A percentile compares a stretch with the other conserved stretches of the same genome.
Evolutionary conservation across 2,329 filamentous ascomycete genomes (phyloP).

Genomic region (Coniochaeta hoffmannii): DNA sequence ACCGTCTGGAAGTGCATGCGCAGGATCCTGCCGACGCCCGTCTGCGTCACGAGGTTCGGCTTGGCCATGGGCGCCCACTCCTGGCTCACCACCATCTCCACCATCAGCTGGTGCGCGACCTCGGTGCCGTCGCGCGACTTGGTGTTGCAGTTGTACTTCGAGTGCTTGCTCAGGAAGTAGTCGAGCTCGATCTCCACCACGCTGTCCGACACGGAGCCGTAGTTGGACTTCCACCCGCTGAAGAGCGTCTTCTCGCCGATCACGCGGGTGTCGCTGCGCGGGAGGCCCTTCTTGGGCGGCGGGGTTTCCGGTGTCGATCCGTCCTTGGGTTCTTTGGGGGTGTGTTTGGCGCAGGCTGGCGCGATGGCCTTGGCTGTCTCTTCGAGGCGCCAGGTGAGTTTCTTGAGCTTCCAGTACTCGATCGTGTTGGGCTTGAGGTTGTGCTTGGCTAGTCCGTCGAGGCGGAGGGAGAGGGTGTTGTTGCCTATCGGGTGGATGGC

Average conservation of each 20-base stretch:
- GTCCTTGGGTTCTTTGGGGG: conserved; percentile 42
- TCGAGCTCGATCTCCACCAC: conserved; percentile 75
- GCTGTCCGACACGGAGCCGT: conserved; percentile 38
- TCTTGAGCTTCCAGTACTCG: conserved; percentile 78
- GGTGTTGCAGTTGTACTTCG: conserved; percentile 70
- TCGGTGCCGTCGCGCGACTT: conserved; percentile 67
- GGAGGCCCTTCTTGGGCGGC: conserved; percentile 53
- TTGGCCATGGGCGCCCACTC: conserved; percentile 73
- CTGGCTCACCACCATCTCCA: conserved; percentile 91
- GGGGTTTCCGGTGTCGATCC: conserved; percentile 16
- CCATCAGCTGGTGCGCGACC: conserved; percentile 75
- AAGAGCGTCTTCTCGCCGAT: conserved; percentile 78
- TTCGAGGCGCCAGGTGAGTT: conserved; percentile 88
- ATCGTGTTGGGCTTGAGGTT: conserved; percentile 65
- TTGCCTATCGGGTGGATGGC: conserved; percentile 81
- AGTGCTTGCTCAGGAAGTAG: conserved; percentile 52
- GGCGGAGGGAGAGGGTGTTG: conserved; percentile 70
- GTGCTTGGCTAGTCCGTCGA: conserved; percentile 74
- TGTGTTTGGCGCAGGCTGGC: conserved; percentile 72
- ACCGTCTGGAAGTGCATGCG: conserved; percentile 83
- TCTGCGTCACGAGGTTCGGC: conserved; percentile 65
- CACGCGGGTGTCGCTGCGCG: conserved; percentile 67
- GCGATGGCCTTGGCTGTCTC: conserved; percentile 76
- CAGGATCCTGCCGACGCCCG: conserved; percentile 82
- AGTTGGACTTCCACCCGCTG: conserved; percentile 79